Evolutionary conservation across 495 filamentous ascomycete species (phyloP).

Genomic region (Hypoxylon subgilvum): DNA sequence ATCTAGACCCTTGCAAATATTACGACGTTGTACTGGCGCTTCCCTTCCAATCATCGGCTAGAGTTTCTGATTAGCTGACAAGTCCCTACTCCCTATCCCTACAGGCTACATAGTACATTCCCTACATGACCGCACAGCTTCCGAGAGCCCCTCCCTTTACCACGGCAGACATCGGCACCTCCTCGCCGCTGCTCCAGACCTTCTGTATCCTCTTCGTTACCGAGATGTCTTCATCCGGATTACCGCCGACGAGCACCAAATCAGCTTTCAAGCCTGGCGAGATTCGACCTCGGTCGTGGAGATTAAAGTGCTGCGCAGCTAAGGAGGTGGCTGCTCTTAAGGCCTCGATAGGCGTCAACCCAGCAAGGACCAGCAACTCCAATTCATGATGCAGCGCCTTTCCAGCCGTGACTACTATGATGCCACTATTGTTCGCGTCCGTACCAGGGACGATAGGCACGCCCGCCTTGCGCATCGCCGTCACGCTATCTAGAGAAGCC

Average conservation of each 20-base stretch:
- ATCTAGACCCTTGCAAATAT: background rate
- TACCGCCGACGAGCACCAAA: constrained; percentile 44
- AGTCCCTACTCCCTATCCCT: too few relatives aligned
- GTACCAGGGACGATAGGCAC: constrained; percentile 42
- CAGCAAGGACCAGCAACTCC: constrained; percentile 36
- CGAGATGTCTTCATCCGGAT: constrained; percentile 45
- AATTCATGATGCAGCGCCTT: constrained; percentile 37
- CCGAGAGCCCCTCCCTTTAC: constrained; percentile 1
- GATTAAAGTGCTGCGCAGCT: constrained; percentile 44
- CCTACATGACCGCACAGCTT: constrained; percentile 21
- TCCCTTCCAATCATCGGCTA: constrained; percentile 5
- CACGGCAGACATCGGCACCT: constrained; percentile 5
- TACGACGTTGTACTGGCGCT: background rate
- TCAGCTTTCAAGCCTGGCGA: constrained; percentile 43
- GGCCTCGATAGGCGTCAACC: constrained; percentile 42
- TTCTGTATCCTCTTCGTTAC: constrained; percentile 36
- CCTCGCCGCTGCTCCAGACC: constrained; percentile 26
- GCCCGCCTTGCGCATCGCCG: constrained; percentile 31
- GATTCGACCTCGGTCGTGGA: constrained; percentile 43
- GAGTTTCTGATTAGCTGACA: too few relatives aligned
- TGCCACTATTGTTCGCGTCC: constrained; percentile 36
- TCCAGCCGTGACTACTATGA: constrained; percentile 30
- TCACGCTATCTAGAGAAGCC: constrained; percentile 30
- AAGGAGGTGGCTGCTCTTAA: constrained; percentile 39
- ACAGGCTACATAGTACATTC: background rate